A percentile compares a stretch with the other conserved stretches of the same genome.
phyloP scores from a whole-genome alignment of 2,329 filamentous ascomycete species.

The Fusarium sambucinum region DNA sequence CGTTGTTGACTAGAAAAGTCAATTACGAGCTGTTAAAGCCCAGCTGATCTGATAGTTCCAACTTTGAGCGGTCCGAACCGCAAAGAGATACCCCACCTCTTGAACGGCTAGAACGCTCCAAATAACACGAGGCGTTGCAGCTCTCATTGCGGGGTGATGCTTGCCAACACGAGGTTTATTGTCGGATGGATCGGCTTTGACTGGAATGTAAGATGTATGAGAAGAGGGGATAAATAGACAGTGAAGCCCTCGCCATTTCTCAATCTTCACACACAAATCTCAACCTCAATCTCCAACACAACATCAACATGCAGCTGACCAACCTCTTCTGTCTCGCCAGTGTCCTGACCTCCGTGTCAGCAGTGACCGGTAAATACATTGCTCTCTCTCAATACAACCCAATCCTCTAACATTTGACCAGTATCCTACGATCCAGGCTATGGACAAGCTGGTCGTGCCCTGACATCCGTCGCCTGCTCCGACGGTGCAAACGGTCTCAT shows the following conservation, averaged over 20 bases:
- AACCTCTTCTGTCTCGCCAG: constrained; percentile 54
- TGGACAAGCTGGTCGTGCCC: constrained; percentile 67
- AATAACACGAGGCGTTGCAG: neutral
- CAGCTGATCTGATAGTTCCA: constrained; percentile 5
- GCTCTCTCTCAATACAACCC: neutral
- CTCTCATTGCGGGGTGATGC: neutral
- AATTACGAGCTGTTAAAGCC: neutral
- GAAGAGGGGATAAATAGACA: neutral
- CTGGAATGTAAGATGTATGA: neutral
- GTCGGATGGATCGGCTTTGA: neutral
- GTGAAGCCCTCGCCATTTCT: neutral
- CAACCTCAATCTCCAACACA: neutral
- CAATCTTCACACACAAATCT: neutral
- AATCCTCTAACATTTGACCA: constrained; percentile 14
- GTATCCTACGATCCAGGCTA: constrained; percentile 81
- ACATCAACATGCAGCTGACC: constrained; percentile 58
- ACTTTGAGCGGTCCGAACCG: constrained; percentile 4
- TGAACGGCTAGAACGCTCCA: neutral
- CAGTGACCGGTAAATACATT: constrained; percentile 48
- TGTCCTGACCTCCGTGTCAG: constrained; percentile 51
- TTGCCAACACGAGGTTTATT: neutral
- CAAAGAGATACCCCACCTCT: neutral
- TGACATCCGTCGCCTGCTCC: constrained; percentile 72
- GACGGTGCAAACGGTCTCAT: constrained; percentile 76
- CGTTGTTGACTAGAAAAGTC: neutral